Evolutionary conservation across 306 rosid species (phyloP), one percentile per base, ranked within the genome.

Genomic region (Glycyrrhiza uralensis): DNA sequence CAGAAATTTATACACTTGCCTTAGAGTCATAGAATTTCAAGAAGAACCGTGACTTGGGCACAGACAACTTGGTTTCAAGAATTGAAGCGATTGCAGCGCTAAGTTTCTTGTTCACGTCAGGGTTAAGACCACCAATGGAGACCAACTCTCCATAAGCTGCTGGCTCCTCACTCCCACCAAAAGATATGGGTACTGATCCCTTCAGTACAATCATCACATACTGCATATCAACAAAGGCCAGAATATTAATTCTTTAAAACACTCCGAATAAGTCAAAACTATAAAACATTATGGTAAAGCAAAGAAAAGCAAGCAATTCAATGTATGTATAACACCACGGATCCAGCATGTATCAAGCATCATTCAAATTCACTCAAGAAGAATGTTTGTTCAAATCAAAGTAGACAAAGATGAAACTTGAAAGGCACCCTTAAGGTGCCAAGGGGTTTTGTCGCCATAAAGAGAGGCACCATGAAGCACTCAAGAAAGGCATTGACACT

Each of bases 71-170:
- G 74, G 85, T 75, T 83, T 94, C 92, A 3, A 94, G 88, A 76
- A 94, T 89, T 4, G 83, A 38, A 35, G 99, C 66, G 39, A 94
- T 76, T 51, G 90, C 95, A 77, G 93, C 97, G 78, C 97, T 94
- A 51, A 91, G 81, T 79, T 94, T 87, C 90, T 89, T 94, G 87
- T 94, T 94, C 24, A 79, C 86, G 26, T 88, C 96, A 23, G 97
- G 85, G 65, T 58, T 81, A 65, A 94, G 91, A 54, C 93, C 99
- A 14, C 99, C 99, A 63, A 94, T 94, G 75, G 99, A 89, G 71
- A 91, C 90, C 91, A 94, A 64, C 85, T 94, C 99, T 24, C 93
- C 97, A 78, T 87, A 91, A 44, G 97, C 99, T 38, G 99, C 96
- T 24, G 96, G 96, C 76, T 89, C 79, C 85, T 94, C 97, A 41